These are phyloP conservation scores for Blastobotrys elegans DNA, from an alignment of 1,139 yeast species.

Conservation along the genomic window DNA sequence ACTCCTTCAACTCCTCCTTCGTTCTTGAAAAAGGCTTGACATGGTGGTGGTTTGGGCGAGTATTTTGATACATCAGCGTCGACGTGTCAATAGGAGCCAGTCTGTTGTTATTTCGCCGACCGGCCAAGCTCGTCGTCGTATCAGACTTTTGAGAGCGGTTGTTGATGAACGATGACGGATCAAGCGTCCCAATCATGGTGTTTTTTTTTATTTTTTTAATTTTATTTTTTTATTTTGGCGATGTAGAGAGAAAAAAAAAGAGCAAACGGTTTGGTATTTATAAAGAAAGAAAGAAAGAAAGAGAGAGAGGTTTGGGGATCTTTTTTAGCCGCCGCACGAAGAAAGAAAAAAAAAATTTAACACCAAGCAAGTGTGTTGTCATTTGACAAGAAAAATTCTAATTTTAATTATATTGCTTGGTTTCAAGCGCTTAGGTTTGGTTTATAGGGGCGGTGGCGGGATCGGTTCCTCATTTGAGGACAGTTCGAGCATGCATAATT, in stretches of 20 bases:
- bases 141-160: not conserved
- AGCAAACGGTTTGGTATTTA: not conserved
- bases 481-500: too few relatives aligned
- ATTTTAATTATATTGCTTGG: too few relatives aligned
- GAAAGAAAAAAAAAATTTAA: not conserved
- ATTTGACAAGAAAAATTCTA: too few relatives aligned
- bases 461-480: too few relatives aligned
- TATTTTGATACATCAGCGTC: not conserved
- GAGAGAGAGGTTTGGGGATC: not conserved
- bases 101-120: not conserved
- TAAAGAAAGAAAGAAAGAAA: not conserved
- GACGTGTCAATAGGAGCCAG: not conserved
- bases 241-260: too few relatives aligned
- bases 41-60: not conserved
- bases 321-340: too few relatives aligned
- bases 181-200: slow-evolving; percentile 5
- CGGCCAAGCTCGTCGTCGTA: not conserved
- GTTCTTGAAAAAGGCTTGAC: not conserved
- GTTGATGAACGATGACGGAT: not conserved
- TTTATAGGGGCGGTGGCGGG: too few relatives aligned
- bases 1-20: slow-evolving; percentile 3
- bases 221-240: too few relatives aligned
- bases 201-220: too few relatives aligned
- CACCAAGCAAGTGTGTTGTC: not conserved
- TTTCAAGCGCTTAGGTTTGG: too few relatives aligned